These are phyloP conservation scores for Cyclanthera cordifolia DNA, from an alignment of 306 rosid species.

Conservation along the genomic window DNA sequence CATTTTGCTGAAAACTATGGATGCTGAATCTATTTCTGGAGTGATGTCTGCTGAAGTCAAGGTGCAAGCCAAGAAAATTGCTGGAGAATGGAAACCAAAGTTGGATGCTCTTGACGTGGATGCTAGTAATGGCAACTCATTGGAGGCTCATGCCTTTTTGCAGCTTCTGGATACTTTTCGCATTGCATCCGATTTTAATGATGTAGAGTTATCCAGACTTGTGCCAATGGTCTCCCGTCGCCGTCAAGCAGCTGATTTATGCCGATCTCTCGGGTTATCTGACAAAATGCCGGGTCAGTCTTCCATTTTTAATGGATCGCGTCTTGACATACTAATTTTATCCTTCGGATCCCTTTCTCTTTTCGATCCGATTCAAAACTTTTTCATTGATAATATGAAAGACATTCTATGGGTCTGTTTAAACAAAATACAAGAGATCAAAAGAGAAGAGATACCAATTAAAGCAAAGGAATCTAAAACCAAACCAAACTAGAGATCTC, in stretches of 20 bases:
- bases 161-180: conserved; percentile 81
- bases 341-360: neutral
- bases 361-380: too few species aligned
- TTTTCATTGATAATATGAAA: too few species aligned
- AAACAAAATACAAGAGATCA: too few species aligned
- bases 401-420: too few species aligned
- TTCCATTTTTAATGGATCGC: neutral
- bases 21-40: conserved; percentile 28
- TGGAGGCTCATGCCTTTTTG: conserved; percentile 98
- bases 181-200: conserved; percentile 76
- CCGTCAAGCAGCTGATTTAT: conserved; percentile 90
- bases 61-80: conserved; percentile 59
- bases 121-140: conserved; percentile 87
- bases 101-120: conserved; percentile 83
- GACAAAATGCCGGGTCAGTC: conserved; percentile 85
- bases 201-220: conserved; percentile 61
- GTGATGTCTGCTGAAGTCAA: conserved; percentile 56
- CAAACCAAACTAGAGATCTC: too few species aligned
- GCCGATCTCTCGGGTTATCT: conserved; percentile 88
- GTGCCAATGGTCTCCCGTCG: conserved; percentile 94
- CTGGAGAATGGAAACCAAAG: conserved; percentile 90
- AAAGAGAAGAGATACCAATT: too few species aligned
- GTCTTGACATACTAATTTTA: neutral
- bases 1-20: conserved; percentile 42
- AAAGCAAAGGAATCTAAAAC: too few species aligned